These are phyloP conservation scores for Rhodotorula sp. DNA, from an alignment of 1,284 basidiomycete genomes.

Conservation along the genomic window DNA sequence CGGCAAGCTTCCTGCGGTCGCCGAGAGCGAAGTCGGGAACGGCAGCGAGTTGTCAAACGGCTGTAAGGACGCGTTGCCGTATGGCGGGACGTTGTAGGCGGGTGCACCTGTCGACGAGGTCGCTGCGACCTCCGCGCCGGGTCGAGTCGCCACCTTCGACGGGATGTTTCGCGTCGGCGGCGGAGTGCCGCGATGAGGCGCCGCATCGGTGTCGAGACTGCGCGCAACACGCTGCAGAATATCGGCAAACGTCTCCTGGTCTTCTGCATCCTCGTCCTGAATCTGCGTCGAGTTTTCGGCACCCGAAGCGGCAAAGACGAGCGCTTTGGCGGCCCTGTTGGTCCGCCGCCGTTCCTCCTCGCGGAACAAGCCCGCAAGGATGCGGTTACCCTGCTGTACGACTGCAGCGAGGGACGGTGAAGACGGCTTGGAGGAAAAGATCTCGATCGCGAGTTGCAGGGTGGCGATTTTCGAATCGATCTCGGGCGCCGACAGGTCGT, in stretches of 20 bases:
- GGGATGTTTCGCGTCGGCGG: constrained; percentile 41
- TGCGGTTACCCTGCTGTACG: constrained; percentile 32
- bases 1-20: too few species aligned
- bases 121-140: neutral
- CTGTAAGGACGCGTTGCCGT: neutral
- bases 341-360: constrained; percentile 35
- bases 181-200: constrained; percentile 39
- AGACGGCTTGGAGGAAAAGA: constrained; percentile 32
- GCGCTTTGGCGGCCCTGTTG: constrained; percentile 23
- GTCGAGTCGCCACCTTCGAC: constrained; percentile 1
- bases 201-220: constrained; percentile 33
- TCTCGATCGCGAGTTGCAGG: constrained; percentile 37
- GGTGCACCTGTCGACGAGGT: neutral
- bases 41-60: neutral
- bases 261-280: constrained; percentile 20
- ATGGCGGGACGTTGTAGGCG: neutral
- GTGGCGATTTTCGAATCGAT: constrained; percentile 34
- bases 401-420: constrained; percentile 22
- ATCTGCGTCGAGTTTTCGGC: neutral
- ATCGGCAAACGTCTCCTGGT: constrained; percentile 36
- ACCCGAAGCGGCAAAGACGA: constrained; percentile 28
- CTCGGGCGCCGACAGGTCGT: constrained; percentile 35
- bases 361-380: constrained; percentile 37
- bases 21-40: constrained; percentile 1
- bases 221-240: constrained; percentile 37